These are phyloP conservation scores for Cryptosporidium bovis DNA, from an alignment of 169 alveolate species.

Conservation along the genomic window DNA sequence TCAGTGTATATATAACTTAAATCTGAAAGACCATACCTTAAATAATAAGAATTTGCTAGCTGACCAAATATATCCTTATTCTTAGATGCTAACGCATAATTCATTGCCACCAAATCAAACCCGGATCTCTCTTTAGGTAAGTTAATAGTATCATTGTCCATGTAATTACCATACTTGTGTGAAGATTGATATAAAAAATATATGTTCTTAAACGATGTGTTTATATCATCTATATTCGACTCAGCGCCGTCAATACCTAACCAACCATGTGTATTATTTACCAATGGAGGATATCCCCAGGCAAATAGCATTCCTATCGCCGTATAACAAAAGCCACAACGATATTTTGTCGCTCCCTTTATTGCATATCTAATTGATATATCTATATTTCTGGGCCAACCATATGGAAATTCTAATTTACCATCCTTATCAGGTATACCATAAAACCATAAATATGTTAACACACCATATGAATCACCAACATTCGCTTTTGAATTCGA, in stretches of 20 bases:
- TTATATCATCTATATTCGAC: neutral
- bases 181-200: constrained; percentile 58
- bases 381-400: constrained; percentile 87
- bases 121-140: constrained; percentile 66
- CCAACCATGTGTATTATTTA: constrained; percentile 77
- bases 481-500: constrained; percentile 24
- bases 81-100: constrained; percentile 77
- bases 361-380: constrained; percentile 78
- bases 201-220: constrained; percentile 15
- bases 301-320: constrained; percentile 83
- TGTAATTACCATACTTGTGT: constrained; percentile 23
- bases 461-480: constrained; percentile 76
- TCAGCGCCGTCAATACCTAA: constrained; percentile 23
- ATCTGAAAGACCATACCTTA: constrained; percentile 78
- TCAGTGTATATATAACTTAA: constrained; percentile 73
- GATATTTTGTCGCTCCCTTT: constrained; percentile 80
- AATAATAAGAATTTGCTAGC: constrained; percentile 80
- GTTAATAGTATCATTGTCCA: constrained; percentile 1
- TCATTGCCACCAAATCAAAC: constrained; percentile 81
- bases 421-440: constrained; percentile 84
- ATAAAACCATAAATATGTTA: constrained; percentile 83
- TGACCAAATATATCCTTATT: constrained; percentile 78
- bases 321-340: constrained; percentile 86
- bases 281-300: constrained; percentile 86
- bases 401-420: constrained; percentile 82